A percentile compares a stretch with the other conserved stretches of the same genome.
Conservation (phyloP, 345 rosid genomes). For the Bretschneidera sinensis region DNA sequence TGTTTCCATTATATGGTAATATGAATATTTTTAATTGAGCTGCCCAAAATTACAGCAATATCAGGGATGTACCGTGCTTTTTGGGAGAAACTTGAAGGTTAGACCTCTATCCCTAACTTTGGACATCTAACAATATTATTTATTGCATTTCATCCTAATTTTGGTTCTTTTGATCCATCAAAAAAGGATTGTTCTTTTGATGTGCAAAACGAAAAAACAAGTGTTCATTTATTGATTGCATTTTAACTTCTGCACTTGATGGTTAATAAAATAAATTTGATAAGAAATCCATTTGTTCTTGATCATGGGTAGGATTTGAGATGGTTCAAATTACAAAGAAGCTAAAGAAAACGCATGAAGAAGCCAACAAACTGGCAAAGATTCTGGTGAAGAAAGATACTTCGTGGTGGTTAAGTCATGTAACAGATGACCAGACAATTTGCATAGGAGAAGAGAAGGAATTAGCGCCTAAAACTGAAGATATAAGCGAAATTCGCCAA, state of each 20-base stretch:
- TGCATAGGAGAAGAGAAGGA: neutral
- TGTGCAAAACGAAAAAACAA: no score
- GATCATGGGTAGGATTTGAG: neutral
- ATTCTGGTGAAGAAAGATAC: conserved; percentile 16
- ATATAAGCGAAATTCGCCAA: neutral
- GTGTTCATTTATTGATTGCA: no score
- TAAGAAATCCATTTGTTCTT: neutral
- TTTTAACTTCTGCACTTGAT: no score
- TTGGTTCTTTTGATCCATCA: no score
- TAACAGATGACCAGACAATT: neutral
- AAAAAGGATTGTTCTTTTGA: no score
- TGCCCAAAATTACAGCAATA: neutral
- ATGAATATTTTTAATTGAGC: neutral
- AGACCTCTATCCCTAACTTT: neutral
- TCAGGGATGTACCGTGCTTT: neutral
- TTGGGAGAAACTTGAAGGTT: neutral
- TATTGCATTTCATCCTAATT: neutral
- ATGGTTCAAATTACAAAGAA: neutral
- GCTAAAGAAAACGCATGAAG: neutral
- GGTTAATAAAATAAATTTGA: no score
- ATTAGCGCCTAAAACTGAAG: neutral
- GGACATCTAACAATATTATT: no score
- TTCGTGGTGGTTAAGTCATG: conserved; percentile 9
- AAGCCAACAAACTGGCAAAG: conserved; percentile 13
- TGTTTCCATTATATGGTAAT: neutral